Evolutionary conservation across 1,284 basidiomycete genomes (phyloP), one percentile per base, ranked within the genome.

Genomic region (Trichosporon sp.): DNA sequence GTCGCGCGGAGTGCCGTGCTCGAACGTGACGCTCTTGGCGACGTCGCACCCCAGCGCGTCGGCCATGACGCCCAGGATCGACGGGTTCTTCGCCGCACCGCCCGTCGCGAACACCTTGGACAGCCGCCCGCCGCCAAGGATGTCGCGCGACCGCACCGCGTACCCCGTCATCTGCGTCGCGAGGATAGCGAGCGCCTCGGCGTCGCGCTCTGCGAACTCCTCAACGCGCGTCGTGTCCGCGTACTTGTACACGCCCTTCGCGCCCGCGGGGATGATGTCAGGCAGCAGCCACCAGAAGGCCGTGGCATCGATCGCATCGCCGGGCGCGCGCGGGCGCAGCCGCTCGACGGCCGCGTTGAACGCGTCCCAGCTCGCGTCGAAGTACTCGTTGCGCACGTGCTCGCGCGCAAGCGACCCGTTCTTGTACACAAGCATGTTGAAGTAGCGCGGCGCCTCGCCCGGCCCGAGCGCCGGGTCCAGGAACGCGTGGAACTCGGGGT

Each of bases 331-430:
- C 2, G 75, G 75, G 51, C 74, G 70, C 15, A 65, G 77, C 1
- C 69, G 65, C 64, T 79, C 87, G 13, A 92, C 87, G 15, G 89
- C 85, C 62, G 86, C 81, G 79, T 94, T 92, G 85, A 92, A 95
- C 32, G 80, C 82, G 62, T 85, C 83, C 93, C 93, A 95, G 2
- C 85, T 80, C 64, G 85, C 79, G 25, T 11, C 29, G 64, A 88
- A 89, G 78, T 90, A 89, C 64, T 84, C 82, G 79, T 95, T 88
- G 13, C 92, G 88, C 18, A 95, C 86, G 75, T 91, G 88, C 77
- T 95, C 91, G 47, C 94, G 87, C 0, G 91, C 89, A 6, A 93
- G 86, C 0, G 90, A 91, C 21, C 91, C 92, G 75, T 93, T 85
- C 79, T 85, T 85, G 77, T 84, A 85, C 18, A 85, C 83, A 7